These are phyloP conservation scores for Mytilinidion resinicola DNA, from an alignment of 495 filamentous ascomycete species.

Conservation along the genomic window DNA sequence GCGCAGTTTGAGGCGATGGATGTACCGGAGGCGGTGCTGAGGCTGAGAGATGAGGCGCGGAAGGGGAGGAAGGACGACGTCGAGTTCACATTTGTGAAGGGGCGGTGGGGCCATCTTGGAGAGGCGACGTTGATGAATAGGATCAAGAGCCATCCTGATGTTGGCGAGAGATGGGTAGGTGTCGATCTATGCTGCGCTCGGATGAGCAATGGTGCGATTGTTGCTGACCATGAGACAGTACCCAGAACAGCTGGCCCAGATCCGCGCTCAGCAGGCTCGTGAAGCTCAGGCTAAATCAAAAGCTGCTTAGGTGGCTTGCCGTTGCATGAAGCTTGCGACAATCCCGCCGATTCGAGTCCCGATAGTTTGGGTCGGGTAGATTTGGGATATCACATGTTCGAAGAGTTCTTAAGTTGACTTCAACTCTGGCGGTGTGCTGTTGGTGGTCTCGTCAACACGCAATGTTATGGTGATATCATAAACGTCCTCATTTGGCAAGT, in stretches of 20 bases:
- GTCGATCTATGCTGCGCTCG: neutral
- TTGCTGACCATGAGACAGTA: conserved; percentile 26
- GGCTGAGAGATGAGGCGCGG: conserved; percentile 49
- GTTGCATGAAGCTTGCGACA: neutral
- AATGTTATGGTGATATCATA: no score
- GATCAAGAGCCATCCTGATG: conserved; percentile 86
- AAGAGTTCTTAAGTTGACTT: no score
- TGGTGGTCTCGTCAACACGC: no score
- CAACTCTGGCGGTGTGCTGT: no score
- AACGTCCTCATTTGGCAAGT: no score
- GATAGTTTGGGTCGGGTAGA: neutral
- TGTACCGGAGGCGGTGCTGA: conserved; percentile 61
- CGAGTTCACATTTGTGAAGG: conserved; percentile 72
- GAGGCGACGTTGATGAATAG: conserved; percentile 77
- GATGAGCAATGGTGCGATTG: neutral
- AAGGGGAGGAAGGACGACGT: conserved; percentile 56
- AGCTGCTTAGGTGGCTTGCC: neutral
- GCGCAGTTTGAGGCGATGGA: conserved; percentile 69
- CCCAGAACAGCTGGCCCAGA: conserved; percentile 32
- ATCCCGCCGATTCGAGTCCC: neutral
- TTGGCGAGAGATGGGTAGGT: conserved; percentile 67
- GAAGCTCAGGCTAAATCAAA: conserved; percentile 7
- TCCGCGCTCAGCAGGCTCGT: conserved; percentile 32
- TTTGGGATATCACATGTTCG: no score
- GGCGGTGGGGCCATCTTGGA: conserved; percentile 61